Conservation (phyloP, 2,329 filamentous ascomycete genomes). For the Pezicula radicicola region DNA sequence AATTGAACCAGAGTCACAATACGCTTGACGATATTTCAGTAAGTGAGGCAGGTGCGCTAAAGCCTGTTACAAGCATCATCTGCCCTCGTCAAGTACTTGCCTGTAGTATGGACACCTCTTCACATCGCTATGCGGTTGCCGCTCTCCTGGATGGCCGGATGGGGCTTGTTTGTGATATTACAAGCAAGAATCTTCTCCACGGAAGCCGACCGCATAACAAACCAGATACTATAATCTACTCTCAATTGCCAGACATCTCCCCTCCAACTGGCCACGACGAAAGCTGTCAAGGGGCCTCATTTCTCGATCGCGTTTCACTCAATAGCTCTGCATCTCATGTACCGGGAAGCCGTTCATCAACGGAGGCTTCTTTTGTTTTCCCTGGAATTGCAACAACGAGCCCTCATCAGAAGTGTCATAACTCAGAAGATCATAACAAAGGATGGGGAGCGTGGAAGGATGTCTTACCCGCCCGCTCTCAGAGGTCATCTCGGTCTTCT, state of each 20-base stretch:
- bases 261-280: background rate
- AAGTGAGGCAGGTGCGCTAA: conserved; percentile 27
- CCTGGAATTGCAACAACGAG: conserved; percentile 18
- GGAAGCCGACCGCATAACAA: background rate
- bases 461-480: background rate
- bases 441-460: too few species aligned
- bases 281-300: conserved; percentile 8
- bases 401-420: background rate
- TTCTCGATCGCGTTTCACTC: conserved; percentile 19
- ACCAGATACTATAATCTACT: background rate
- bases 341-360: conserved; percentile 3
- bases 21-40: background rate
- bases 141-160: conserved; percentile 57
- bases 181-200: conserved; percentile 11
- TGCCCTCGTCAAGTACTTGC: conserved; percentile 56
- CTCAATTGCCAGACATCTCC: background rate
- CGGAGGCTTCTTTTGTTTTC: conserved; percentile 16
- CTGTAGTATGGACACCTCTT: conserved; percentile 61
- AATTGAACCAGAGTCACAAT: conserved; percentile 22
- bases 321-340: conserved; percentile 17
- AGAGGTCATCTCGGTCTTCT: background rate
- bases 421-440: background rate
- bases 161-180: conserved; percentile 58
- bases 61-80: conserved; percentile 48
- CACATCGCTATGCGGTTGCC: conserved; percentile 51